phyloP scores from a whole-genome alignment of 148 eudicot species.

The Bassia scoparia region DNA sequence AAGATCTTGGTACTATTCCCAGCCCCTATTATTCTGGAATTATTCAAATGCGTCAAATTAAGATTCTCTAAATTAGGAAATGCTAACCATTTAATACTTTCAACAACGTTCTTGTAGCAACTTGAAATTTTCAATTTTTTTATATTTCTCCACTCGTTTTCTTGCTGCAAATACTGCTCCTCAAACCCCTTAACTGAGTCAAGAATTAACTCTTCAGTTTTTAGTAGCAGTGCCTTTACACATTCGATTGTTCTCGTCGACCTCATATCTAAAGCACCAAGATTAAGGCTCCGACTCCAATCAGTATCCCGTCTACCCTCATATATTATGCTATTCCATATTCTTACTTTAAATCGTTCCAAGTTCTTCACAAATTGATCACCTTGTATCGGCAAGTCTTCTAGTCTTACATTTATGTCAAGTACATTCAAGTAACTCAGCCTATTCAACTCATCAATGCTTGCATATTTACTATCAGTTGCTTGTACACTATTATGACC shows the following conservation, averaged over 20 bases:
- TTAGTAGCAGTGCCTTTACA: neutral
- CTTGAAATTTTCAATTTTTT: neutral
- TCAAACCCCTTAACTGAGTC: neutral
- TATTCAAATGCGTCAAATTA: neutral
- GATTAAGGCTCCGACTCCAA: neutral
- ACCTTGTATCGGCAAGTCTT: neutral
- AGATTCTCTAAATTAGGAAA: no score
- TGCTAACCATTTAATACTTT: no score
- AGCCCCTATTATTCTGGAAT: neutral
- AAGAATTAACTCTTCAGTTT: neutral
- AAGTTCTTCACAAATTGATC: slow-evolving; percentile 8
- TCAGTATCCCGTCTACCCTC: neutral
- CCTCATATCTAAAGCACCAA: no score
- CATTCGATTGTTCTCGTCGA: no score
- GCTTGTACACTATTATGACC: neutral
- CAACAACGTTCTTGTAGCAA: no score
- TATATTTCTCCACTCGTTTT: neutral
- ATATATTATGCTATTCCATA: no score
- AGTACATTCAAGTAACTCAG: no score
- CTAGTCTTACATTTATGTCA: neutral
- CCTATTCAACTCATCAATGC: slow-evolving; percentile 3
- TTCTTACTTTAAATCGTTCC: neutral
- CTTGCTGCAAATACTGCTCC: neutral
- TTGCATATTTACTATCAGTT: neutral
- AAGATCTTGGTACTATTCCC: neutral